Evolutionary conservation across 441 rosid genomes (phyloP), one percentile per base, ranked within the genome.

Genomic region (Monsonia emarginata): DNA sequence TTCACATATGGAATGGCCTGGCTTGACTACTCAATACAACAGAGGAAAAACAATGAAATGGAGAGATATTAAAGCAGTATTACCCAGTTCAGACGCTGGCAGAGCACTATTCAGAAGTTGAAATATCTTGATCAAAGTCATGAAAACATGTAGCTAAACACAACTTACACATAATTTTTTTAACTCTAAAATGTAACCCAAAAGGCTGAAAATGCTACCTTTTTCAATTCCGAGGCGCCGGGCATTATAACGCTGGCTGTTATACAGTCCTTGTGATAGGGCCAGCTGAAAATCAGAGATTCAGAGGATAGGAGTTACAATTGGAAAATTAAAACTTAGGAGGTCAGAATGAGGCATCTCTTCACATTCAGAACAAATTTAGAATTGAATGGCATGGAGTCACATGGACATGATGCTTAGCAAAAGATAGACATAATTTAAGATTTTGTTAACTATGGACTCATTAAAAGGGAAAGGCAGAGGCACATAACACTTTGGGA

Each of bases 221-320:
- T 83, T 71, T 65, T 70, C 62, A 82, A 69, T 79, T 66, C 71
- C 72, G 54, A 64, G 77, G 62, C 68, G 82, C 69, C 50, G 76
- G 77, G 75, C 59, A 78, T 72, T 79, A 76, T 30, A 69, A 42
- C 7, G 70, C 70, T 26, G 80, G 65, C 80, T 70, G 66, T 69
- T 67, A 67, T 50, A 65, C 22, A 66, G 78, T 44, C 75, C 74
- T 58, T 64, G 75, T 9, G 68, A 70, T 31, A 80, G 65, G 63
- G 74, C 75, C 66, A 78, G 65, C 94, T 87, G 82, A 52, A 72
- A 34, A 72, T 67, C 46, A 64, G 68, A 72, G 67, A 34, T 71
- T 67, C 46, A 64, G 68, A 72, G 67, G 25, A 62, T 4, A 18
- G 36, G n/a, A 28, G n/a, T 57, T 68, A 63, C 8, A 44, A 46